Conservation (phyloP, 179 eudicot species). For the Vitellaria paradoxa region DNA sequence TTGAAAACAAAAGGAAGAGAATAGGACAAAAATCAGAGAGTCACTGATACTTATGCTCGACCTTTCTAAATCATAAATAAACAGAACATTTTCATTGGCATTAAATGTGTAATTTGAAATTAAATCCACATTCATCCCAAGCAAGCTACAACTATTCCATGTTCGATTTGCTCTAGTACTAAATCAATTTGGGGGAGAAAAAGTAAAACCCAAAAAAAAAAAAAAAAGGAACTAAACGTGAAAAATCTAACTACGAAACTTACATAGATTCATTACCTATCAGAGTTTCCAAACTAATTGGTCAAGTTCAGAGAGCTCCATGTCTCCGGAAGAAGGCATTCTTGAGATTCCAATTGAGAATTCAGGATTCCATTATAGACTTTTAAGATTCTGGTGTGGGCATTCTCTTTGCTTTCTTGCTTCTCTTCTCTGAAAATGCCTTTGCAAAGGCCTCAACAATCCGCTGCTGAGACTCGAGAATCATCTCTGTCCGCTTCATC, state of each 20-base stretch:
- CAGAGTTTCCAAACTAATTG: not conserved
- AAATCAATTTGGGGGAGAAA: not conserved
- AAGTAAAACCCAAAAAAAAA: not conserved
- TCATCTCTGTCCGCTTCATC: slow-evolving; percentile 81
- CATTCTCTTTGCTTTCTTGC: slow-evolving; percentile 24
- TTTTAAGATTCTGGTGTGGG: slow-evolving; percentile 10
- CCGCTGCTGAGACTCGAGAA: slow-evolving; percentile 72
- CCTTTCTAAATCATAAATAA: not conserved
- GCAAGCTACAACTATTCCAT: slow-evolving; percentile 2
- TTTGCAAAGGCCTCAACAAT: slow-evolving; percentile 71
- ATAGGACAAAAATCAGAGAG: not conserved
- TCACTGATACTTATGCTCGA: not conserved
- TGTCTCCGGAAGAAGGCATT: not conserved
- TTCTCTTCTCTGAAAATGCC: slow-evolving; percentile 34
- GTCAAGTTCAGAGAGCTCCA: not conserved
- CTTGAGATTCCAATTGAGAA: not conserved
- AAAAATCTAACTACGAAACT: slow-evolving; percentile 8
- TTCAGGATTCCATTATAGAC: not conserved
- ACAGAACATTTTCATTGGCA: not conserved
- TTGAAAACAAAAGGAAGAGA: not conserved
- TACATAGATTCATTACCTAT: not conserved
- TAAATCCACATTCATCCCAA: not conserved
- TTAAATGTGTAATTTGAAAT: not conserved
- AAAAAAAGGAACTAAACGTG: not conserved
- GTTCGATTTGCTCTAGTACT: not conserved